Percentiles rank a stretch among this genome's conserved stretches.
These are phyloP conservation scores for Leishmania gerbilli DNA, from an alignment of 208 protist species.

Conservation along the genomic window DNA sequence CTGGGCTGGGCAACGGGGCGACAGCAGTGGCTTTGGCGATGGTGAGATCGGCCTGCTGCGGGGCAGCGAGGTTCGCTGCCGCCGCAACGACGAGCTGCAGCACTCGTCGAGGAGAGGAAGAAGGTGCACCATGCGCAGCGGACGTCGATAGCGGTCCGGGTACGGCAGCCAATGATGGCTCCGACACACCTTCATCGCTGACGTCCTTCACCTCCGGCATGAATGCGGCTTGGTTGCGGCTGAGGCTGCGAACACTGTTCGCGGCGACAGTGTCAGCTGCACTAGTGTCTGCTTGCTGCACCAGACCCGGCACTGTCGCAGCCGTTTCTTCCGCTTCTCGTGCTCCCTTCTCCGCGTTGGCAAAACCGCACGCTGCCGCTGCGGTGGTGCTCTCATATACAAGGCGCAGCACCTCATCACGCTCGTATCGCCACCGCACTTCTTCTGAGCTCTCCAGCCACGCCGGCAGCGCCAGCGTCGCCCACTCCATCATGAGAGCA, in stretches of 20 bases:
- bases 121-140: neutral
- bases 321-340: neutral
- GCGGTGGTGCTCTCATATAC: neutral
- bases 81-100: neutral
- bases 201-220: neutral
- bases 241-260: neutral
- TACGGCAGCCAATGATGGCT: neutral
- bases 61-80: neutral
- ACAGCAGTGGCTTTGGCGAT: neutral
- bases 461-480: slow-evolving; percentile 7
- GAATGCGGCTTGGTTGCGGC: neutral
- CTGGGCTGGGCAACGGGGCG: neutral
- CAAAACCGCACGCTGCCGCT: neutral
- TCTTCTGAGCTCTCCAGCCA: slow-evolving; percentile 2
- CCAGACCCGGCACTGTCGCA: neutral
- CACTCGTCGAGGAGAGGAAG: slow-evolving; percentile 5
- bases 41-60: neutral
- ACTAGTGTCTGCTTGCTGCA: neutral
- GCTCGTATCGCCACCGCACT: slow-evolving; percentile 2
- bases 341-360: neutral
- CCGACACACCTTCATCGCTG: neutral
- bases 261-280: neutral
- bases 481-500: slow-evolving; percentile 10
- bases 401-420: neutral
- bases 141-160: neutral